Conservation (phyloP, 371 early-diverging fungal genomes). For the Umbelopsis sp. region DNA sequence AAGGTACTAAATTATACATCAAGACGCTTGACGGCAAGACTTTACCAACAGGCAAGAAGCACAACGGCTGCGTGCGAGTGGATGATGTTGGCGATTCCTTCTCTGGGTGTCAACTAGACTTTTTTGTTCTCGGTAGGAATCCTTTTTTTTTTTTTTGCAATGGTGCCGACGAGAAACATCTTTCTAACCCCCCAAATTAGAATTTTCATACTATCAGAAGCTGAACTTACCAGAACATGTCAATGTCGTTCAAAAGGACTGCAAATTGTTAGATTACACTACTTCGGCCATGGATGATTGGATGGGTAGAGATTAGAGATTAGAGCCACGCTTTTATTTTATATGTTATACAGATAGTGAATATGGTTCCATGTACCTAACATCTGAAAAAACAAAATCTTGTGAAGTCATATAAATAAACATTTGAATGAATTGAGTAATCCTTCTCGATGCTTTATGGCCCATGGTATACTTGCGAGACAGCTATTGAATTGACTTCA, state of each 20-base stretch:
- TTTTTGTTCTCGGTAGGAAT: conserved; percentile 28
- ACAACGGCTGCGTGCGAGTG: conserved; percentile 48
- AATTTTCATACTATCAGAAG: conserved; percentile 23
- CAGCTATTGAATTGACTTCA: no score
- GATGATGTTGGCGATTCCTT: conserved; percentile 42
- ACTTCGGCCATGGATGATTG: conserved; percentile 24
- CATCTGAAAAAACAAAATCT: no score
- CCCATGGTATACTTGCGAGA: no score
- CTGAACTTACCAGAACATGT: conserved; percentile 23
- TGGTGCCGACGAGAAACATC: neutral
- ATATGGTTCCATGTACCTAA: no score
- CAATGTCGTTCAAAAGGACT: conserved; percentile 21
- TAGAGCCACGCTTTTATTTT: no score
- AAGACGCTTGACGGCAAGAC: conserved; percentile 33
- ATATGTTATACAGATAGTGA: no score
- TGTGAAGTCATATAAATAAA: no score
- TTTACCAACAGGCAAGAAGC: conserved; percentile 36
- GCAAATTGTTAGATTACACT: conserved; percentile 31
- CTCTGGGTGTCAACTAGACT: conserved; percentile 35
- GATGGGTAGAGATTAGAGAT: conserved; percentile 2
- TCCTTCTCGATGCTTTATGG: no score
- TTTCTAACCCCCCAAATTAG: neutral
- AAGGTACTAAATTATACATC: conserved; percentile 34
- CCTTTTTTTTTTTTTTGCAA: neutral
- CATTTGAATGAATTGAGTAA: no score